Evolutionary conservation across 2,329 filamentous ascomycete genomes (phyloP), one percentile per base, ranked within the genome.

Genomic region (Parastagonospora nodorum): DNA sequence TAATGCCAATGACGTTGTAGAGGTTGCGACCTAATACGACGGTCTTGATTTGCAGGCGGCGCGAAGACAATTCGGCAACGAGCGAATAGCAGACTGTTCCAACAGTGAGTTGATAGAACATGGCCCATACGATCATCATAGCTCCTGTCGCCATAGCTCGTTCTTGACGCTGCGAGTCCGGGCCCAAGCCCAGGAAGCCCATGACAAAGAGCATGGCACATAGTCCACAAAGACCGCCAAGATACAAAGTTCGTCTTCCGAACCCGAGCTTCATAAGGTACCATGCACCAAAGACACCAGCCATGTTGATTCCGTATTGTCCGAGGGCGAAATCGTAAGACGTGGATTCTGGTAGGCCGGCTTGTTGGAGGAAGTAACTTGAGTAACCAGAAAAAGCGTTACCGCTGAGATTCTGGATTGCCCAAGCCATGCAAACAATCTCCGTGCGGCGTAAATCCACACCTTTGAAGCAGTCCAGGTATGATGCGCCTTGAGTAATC

Each of bases 381-480:
- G 74, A 75, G 60, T 79, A 81, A 29, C 77, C 77, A 7, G 71
- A 75, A 53, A 80, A 78, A 29, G 75, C 73, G 57, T 78, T 78
- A 6, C 78, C 78, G 41, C 70, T 74, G 8, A 80, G 62, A 35
- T 77, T 79, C 51, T 81, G 78, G 31, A 80, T 80, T 3, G 75
- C 76, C 77, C 77, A 81, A 14, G 70, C 72, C 75, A 79, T 77
- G 64, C 82, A 84, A 24, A 85, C 80, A 59, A 88, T 86, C 69
- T 90, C 90, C 2, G 91, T 96, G 24, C 92, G 84, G 50, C 91
- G 87, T 41, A 87, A 78, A 67, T 96, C 87, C 10, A 84, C 82
- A 9, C 91, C 90, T 69, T 82, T 87, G 82, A 96, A 95, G 76
- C 91, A 96, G 72, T 96, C 91, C 62, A 83, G 74, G 72, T 94